These are phyloP conservation scores for Cladosporium phlei DNA, from an alignment of 2,329 filamentous ascomycete genomes.

Conservation along the genomic window DNA sequence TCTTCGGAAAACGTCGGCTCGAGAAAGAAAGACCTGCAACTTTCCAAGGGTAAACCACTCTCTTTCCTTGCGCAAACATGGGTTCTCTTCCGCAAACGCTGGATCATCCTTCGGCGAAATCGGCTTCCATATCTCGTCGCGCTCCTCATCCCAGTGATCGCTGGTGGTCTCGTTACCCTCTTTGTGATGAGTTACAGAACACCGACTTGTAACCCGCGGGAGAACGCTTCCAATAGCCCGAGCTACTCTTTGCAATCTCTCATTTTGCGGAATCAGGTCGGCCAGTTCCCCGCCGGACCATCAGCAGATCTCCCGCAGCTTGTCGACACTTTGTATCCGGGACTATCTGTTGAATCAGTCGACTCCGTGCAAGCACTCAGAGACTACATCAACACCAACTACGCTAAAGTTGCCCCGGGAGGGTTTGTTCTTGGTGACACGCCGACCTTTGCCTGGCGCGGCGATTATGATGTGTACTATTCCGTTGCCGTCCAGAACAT, in stretches of 20 bases:
- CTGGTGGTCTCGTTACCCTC: slow-evolving; percentile 72
- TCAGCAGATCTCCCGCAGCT: background rate
- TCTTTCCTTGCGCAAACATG: slow-evolving; percentile 64
- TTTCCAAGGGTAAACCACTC: slow-evolving; percentile 67
- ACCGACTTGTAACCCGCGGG: slow-evolving; percentile 43
- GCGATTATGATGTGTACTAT: slow-evolving; percentile 57
- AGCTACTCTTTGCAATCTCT: slow-evolving; percentile 20
- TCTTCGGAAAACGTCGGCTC: slow-evolving; percentile 20
- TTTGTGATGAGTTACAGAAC: slow-evolving; percentile 60
- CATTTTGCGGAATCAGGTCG: slow-evolving; percentile 25
- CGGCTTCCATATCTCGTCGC: slow-evolving; percentile 71
- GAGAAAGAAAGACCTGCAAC: slow-evolving; percentile 28
- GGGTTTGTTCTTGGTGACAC: slow-evolving; percentile 67
- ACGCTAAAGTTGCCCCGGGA: slow-evolving; percentile 67
- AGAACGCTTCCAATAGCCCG: slow-evolving; percentile 21
- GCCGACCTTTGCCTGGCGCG: slow-evolving; percentile 68
- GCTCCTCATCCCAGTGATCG: slow-evolving; percentile 71
- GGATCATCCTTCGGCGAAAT: slow-evolving; percentile 72
- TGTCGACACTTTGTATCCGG: slow-evolving; percentile 20
- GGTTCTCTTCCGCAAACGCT: slow-evolving; percentile 73
- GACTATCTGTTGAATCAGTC: slow-evolving; percentile 28
- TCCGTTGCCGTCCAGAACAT: slow-evolving; percentile 83
- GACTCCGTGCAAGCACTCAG: slow-evolving; percentile 58
- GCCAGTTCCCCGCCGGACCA: slow-evolving; percentile 6
- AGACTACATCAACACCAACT: slow-evolving; percentile 57